Percentiles rank a stretch among this genome's conserved stretches.
Conservation (phyloP, 345 rosid species). For the Bruguiera parviflora region DNA sequence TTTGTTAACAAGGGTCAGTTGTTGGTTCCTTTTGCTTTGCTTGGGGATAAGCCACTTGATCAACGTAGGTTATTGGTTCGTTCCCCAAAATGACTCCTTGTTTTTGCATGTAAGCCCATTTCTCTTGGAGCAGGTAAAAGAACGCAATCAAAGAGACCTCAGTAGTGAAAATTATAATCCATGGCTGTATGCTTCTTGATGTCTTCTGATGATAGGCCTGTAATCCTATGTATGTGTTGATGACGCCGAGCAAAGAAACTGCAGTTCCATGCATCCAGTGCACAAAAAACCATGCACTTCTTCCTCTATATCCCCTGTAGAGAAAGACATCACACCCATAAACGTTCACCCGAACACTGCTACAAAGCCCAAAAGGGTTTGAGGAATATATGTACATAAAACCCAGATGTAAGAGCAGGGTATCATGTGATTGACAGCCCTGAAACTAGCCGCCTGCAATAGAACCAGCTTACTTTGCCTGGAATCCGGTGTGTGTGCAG, state of each 20-base stretch:
- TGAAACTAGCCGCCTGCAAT: no score
- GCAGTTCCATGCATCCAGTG: constrained; percentile 61
- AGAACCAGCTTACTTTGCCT: no score
- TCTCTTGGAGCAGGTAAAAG: constrained; percentile 61
- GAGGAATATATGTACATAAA: no score
- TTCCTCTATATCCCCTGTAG: constrained; percentile 47
- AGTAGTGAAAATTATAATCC: constrained; percentile 41
- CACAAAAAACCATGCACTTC: constrained; percentile 47
- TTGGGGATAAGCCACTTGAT: constrained; percentile 16
- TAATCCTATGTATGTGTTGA: constrained; percentile 52
- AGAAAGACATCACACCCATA: neutral
- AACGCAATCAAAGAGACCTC: constrained; percentile 37
- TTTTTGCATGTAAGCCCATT: constrained; percentile 47
- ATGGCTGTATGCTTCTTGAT: constrained; percentile 40
- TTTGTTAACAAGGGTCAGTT: neutral
- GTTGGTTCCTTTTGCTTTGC: constrained; percentile 15
- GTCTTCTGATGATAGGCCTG: constrained; percentile 53
- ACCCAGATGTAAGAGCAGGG: no score
- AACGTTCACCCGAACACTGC: no score
- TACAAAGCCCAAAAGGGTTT: no score
- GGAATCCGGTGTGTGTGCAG: no score
- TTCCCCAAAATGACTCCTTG: constrained; percentile 38
- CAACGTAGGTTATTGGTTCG: constrained; percentile 25
- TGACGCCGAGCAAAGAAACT: constrained; percentile 41
- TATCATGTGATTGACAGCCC: no score